Evolutionary conservation across 208 protist genomes (phyloP), one percentile per base, ranked within the genome.

Genomic region (Polymyxa betae): DNA sequence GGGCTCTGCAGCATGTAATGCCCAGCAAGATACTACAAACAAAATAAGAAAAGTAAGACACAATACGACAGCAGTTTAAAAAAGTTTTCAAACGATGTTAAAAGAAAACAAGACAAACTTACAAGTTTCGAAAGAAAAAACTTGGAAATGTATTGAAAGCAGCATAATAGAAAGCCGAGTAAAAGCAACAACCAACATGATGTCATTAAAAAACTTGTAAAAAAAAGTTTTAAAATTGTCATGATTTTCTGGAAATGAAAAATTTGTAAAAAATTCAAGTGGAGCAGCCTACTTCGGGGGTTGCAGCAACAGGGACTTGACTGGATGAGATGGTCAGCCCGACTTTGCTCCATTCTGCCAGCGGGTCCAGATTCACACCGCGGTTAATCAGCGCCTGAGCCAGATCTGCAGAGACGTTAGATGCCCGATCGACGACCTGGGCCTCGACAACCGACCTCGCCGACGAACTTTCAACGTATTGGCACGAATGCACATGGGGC

Each of bases 1-100:
- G 98, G 98, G 60, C 95, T 96, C 94, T 99, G 98, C 41, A 99
- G 92, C 95, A 99, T 99, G 93, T 99, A 99, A 46, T 99, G 96
- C 0, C 99, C 99, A 0, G 97, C 95, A 0, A 99, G 95, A 93
- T 99, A 99, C 93, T 99, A 24, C 5, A 91, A 20, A 93, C 45
- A 93, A 29, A 46, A 93, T 60, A 92, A 10, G 90, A 45, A 29
- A 20, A 87, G 77, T 24, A 87, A 29, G 12, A 29, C 24, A 29
- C 38, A 87, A 24, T 5, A 20, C 20, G 77, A 5, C 5, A 45
- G 24, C 12, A 87, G 38, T 20, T 32, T 32, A 32, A 87, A 45
- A 24, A 5, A 24, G 77, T 87, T n/a, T 24, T 68, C 24, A n/a
- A 68, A n/a, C 54, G n/a, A 68, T n/a, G 54, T 24, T n/a, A n/a